Base-by-base conservation (phyloP, 2,329 filamentous ascomycete species). In the Fusarium ramigenum region DNA sequence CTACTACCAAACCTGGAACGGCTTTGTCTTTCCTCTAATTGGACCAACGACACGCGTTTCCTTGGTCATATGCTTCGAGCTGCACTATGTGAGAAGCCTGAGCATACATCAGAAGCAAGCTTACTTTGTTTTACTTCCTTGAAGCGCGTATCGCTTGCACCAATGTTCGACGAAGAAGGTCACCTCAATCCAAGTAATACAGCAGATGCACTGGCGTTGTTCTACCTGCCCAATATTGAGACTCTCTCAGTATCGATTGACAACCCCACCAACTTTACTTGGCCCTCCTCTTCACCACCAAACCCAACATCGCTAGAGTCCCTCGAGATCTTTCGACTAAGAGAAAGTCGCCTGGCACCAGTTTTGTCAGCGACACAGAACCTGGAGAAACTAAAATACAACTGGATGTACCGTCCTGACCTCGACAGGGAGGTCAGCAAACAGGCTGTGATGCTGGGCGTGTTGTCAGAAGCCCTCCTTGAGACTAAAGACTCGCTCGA, bases 161-260 rank as follows among this genome's bases (percentile, higher is more conserved):
- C n/a, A 9, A 43, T 37, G 23, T 4, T 25, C 7, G 21, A 50
- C 2, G 16, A 7, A 23, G n/a, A 44, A 9, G 5, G 30, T 1
- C 39, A 57, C 4, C 36, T 23, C 4, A 8, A 63, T 5, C 39
- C 42, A 7, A 46, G 49, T n/a, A 74, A 75, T 23, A 34, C 66
- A 1, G 19, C 44, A 30, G 57, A 69, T 12, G 49, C 56, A 4
- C 57, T 73, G 8, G 54, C 61, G 0, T 37, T 60, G 2, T 68
- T 72, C 30, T 72, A 74, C 44, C 40, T 74, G 18, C 65, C 63
- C 3, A 40, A 34, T 1, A 15, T 74, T 19, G 10, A 39, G 30
- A 8, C 14, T 23, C 52, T 74, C 8, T 64, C 58, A 0, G 9
- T 63, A 9, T 65, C 70, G 3, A 63, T 73, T 11, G 66, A 66